Evolutionary conservation across 164 flowering plant genomes (phyloP).

Genomic region (Brasenia schreberi): DNA sequence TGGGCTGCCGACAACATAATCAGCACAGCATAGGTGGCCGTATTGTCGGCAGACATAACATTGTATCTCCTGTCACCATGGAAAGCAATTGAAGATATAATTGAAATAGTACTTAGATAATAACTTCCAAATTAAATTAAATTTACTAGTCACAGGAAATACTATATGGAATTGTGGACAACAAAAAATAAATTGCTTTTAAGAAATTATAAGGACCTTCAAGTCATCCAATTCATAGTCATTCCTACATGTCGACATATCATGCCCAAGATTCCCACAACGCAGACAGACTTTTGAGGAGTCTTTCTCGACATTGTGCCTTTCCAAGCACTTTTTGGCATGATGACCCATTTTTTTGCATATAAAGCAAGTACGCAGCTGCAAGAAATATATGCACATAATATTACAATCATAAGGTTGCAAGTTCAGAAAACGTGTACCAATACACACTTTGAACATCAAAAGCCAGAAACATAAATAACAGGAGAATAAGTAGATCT

Average conservation of each 20-base stretch:
- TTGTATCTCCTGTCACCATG: slow-evolving; percentile 43
- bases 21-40: slow-evolving; percentile 78
- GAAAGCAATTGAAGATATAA: background rate
- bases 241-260: slow-evolving; percentile 35
- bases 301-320: slow-evolving; percentile 13
- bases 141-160: too few relatives aligned
- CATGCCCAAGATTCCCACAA: slow-evolving; percentile 61
- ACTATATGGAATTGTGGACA: background rate
- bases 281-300: slow-evolving; percentile 44
- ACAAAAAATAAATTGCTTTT: background rate
- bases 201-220: slow-evolving; percentile 32
- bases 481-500: background rate
- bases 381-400: background rate
- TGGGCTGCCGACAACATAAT: slow-evolving; percentile 19
- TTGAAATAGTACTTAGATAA: too few relatives aligned
- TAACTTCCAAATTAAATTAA: too few relatives aligned
- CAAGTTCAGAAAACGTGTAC: background rate
- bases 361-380: slow-evolving; percentile 66
- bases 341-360: slow-evolving; percentile 75
- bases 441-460: background rate
- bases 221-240: slow-evolving; percentile 47
- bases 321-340: slow-evolving; percentile 77
- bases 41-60: slow-evolving; percentile 62
- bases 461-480: background rate
- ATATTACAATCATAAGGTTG: background rate